A percentile compares a stretch with the other conserved stretches of the same genome.
Conservation (phyloP, 352 stramenopile genomes). For the Lagenidium giganteum region DNA sequence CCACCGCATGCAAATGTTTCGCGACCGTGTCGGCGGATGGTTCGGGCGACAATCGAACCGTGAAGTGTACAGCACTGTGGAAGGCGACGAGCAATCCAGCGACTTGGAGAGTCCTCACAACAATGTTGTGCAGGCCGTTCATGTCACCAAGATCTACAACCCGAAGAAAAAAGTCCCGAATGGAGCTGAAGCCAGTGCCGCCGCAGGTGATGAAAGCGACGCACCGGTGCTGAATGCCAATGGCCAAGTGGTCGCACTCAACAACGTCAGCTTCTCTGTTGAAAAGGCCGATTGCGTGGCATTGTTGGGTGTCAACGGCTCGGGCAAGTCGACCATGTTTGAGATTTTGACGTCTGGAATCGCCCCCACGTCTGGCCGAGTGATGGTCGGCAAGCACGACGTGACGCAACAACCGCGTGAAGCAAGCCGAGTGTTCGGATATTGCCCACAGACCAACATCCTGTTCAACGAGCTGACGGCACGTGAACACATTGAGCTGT, state of each 20-base stretch:
- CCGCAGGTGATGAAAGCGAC: conserved; percentile 2
- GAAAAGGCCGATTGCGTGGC: conserved; percentile 88
- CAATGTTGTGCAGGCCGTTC: conserved; percentile 42
- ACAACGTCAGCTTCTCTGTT: conserved; percentile 82
- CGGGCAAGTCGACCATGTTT: conserved; percentile 97
- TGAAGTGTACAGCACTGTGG: too few species aligned
- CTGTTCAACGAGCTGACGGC: conserved; percentile 70
- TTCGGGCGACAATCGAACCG: too few species aligned
- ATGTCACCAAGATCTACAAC: conserved; percentile 67
- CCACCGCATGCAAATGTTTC: conserved; percentile 25
- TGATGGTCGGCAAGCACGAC: conserved; percentile 50
- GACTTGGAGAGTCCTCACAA: too few species aligned
- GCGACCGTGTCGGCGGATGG: too few species aligned
- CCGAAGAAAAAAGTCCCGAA: conserved; percentile 26
- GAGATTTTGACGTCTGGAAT: conserved; percentile 92
- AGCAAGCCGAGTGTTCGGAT: conserved; percentile 58
- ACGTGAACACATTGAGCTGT: conserved; percentile 71
- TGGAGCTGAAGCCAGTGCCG: background rate
- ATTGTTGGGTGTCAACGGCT: conserved; percentile 92
- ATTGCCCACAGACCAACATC: conserved; percentile 77
- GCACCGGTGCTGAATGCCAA: conserved; percentile 27
- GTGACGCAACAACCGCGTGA: conserved; percentile 48
- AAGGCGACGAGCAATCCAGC: too few species aligned
- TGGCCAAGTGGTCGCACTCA: conserved; percentile 58
- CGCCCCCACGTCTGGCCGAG: conserved; percentile 57